Evolutionary conservation across 2,329 filamentous ascomycete genomes (phyloP), one percentile per base, ranked within the genome.

Genomic region (Parastagonospora nodorum): DNA sequence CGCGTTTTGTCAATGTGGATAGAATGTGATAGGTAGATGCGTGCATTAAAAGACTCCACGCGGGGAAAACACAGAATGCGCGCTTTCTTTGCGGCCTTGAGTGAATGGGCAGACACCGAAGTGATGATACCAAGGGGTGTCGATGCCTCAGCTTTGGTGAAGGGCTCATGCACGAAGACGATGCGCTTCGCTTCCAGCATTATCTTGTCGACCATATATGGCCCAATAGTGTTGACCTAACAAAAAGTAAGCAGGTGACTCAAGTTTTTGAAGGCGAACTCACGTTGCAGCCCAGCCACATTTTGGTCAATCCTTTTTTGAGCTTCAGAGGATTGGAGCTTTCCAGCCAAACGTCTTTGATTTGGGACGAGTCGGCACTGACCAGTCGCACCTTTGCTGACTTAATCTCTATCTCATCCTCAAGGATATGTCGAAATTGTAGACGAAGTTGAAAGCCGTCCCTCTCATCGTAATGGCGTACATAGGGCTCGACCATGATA

Each of bases 1-100:
- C 89, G 89, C 62, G 87, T 86, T 59, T 87, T 87, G 68, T 95
- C 90, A 5, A 99, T 83, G 55, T 93, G 86, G 19, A 95, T 87
- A 38, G 86, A 78, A 54, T 83, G 88, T 0, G 89, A 85, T 0
- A 89, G 80, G 36, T 78, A 80, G 7, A 95, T 76, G 42, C 81
- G 82, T 2, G 89, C 83, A 52, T 90, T 84, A 4, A 97, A 83
- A 0, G 88, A 83, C 39, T 85, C 80, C 1, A 82, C 73, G 12
- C 85, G 83, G 29, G 92, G 89, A 68, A 90, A 96, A 27, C 93
- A 80, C n/a, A 85, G 81, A 0, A 95, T 79, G 6, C 84, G 82
- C 0, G 87, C 80, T 12, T 74, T 75, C 58, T 73, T 77, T 4
- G 70, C 66, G 11, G 67, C 64, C 48, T 67, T 69, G 28, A 67